Conservation (phyloP, 108 stramenopile species). For the Hondaea fermentalgiana region DNA sequence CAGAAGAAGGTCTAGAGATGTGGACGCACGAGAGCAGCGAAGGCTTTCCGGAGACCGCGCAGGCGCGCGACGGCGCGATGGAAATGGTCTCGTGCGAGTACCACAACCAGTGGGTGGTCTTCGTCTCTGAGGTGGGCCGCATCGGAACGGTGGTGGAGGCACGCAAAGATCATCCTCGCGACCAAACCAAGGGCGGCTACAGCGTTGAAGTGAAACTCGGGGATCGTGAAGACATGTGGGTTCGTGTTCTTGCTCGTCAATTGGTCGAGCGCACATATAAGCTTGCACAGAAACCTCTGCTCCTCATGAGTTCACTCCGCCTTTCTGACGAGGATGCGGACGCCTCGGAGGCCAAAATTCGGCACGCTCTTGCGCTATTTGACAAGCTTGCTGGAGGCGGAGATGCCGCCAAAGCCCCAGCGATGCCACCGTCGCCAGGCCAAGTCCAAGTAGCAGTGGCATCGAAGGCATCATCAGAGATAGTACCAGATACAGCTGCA, state of each 20-base stretch:
- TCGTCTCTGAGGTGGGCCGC: background rate
- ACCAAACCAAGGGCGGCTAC: background rate
- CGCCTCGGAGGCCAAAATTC: background rate
- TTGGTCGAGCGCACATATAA: background rate
- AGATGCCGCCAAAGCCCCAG: no score
- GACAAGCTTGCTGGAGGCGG: background rate
- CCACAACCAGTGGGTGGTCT: background rate
- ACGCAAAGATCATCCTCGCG: background rate
- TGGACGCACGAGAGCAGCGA: background rate
- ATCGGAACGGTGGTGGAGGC: background rate
- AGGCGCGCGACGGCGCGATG: background rate
- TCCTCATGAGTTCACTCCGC: background rate
- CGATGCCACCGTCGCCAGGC: no score
- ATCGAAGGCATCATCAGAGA: no score
- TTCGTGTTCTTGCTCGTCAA: background rate
- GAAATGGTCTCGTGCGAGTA: background rate
- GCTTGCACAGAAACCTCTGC: background rate
- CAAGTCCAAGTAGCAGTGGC: no score
- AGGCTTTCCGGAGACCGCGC: background rate
- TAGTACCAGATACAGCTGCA: no score
- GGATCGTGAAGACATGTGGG: background rate
- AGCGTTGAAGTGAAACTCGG: background rate
- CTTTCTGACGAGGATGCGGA: background rate
- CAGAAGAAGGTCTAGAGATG: background rate
- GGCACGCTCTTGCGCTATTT: background rate